phyloP scores from a whole-genome alignment of 2,329 filamentous ascomycete species.

The Sphaerostilbella broomeana region DNA sequence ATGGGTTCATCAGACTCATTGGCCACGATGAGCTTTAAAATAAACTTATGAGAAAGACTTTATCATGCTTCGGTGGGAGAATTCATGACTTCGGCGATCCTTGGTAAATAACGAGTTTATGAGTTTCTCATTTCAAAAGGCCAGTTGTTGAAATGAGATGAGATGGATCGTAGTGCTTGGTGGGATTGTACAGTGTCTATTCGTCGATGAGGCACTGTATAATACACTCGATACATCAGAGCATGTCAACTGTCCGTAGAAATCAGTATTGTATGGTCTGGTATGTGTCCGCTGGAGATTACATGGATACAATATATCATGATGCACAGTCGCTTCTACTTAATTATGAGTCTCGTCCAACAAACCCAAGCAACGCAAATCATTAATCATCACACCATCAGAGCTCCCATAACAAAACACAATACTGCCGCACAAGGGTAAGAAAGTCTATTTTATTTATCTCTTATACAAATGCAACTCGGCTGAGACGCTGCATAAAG shows the following conservation, averaged over 20 bases:
- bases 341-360: too few species aligned
- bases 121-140: neutral
- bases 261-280: too few species aligned
- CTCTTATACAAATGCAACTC: slow-evolving; percentile 33
- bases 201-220: neutral
- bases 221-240: neutral
- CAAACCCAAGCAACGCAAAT: too few species aligned
- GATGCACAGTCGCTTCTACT: too few species aligned
- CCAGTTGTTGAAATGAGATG: slow-evolving; percentile 12
- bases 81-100: neutral
- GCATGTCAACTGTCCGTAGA: too few species aligned
- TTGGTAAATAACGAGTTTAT: neutral
- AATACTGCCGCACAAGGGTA: neutral
- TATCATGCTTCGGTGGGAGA: neutral
- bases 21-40: neutral
- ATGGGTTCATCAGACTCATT: too few species aligned
- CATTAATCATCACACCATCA: too few species aligned
- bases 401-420: too few species aligned
- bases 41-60: neutral
- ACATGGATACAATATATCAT: too few species aligned
- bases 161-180: slow-evolving; percentile 6
- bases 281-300: too few species aligned
- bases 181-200: slow-evolving; percentile 3
- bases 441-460: slow-evolving; percentile 30
- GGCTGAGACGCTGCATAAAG: slow-evolving; percentile 18